phyloP scores from a whole-genome alignment of 768 basidiomycete species.

The Rhodotorula taiwanensis region DNA sequence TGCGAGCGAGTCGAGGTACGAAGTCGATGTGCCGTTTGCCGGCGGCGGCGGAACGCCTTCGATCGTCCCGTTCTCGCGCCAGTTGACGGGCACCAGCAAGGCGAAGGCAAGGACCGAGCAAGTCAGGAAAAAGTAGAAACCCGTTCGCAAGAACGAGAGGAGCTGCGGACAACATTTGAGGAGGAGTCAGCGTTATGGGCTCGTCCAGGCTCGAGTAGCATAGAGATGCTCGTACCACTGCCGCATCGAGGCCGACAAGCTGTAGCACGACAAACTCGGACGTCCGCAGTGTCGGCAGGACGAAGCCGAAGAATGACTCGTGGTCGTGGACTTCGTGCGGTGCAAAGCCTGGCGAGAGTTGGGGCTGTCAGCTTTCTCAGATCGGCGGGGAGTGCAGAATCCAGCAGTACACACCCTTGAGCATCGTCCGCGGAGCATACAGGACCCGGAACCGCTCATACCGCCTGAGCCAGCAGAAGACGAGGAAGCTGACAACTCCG shows the following conservation, averaged over 20 bases:
- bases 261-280: constrained; percentile 91
- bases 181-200: not conserved
- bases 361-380: too few species aligned
- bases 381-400: not conserved
- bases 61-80: constrained; percentile 60
- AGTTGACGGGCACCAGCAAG: constrained; percentile 92
- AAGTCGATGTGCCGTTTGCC: constrained; percentile 6
- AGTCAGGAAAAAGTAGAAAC: constrained; percentile 80
- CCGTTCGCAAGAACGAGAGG: constrained; percentile 90
- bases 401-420: constrained; percentile 59
- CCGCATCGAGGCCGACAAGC: constrained; percentile 93
- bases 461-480: constrained; percentile 82
- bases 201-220: too few species aligned
- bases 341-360: constrained; percentile 88
- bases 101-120: constrained; percentile 73
- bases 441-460: constrained; percentile 66
- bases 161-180: constrained; percentile 53
- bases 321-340: constrained; percentile 86
- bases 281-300: constrained; percentile 78
- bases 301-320: constrained; percentile 88
- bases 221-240: constrained; percentile 87
- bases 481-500: constrained; percentile 69
- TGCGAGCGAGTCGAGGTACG: too few species aligned
- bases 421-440: constrained; percentile 86
- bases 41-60: constrained; percentile 46